Evolutionary conservation across 257 asterid species (phyloP).

Genomic region (Knoxia roxburghii): DNA sequence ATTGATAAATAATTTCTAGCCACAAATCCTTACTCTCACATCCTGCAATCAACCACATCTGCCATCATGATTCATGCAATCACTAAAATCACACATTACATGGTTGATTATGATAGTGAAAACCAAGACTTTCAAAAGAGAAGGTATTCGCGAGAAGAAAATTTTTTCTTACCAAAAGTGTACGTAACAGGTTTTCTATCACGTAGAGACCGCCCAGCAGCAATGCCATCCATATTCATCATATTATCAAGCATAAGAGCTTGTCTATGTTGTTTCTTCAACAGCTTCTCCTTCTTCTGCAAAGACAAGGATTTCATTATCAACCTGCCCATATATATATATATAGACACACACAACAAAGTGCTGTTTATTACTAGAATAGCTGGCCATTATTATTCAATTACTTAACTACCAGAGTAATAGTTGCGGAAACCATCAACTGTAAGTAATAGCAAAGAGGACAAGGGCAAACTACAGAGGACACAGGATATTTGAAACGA

Average conservation of each 20-base stretch:
- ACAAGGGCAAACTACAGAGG: background rate
- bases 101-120: background rate
- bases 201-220: slow-evolving; percentile 82
- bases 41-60: background rate
- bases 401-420: too few relatives aligned
- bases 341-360: background rate
- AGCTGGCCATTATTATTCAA: background rate
- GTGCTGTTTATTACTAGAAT: background rate
- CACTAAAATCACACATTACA: background rate
- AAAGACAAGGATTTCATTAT: slow-evolving; percentile 21
- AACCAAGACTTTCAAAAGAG: background rate
- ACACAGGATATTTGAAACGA: background rate
- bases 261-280: slow-evolving; percentile 90
- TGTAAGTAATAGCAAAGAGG: background rate
- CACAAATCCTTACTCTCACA: too few relatives aligned
- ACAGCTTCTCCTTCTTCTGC: slow-evolving; percentile 81
- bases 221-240: slow-evolving; percentile 67
- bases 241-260: slow-evolving; percentile 86
- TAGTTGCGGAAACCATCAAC: background rate
- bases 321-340: slow-evolving; percentile 12
- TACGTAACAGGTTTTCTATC: slow-evolving; percentile 91
- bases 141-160: background rate
- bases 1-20: background rate
- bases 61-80: background rate
- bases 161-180: slow-evolving; percentile 67